Evolutionary conservation across 805 yeast species (phyloP), one percentile per base, ranked within the genome.

Genomic region (Zygotorulaspora sp.): DNA sequence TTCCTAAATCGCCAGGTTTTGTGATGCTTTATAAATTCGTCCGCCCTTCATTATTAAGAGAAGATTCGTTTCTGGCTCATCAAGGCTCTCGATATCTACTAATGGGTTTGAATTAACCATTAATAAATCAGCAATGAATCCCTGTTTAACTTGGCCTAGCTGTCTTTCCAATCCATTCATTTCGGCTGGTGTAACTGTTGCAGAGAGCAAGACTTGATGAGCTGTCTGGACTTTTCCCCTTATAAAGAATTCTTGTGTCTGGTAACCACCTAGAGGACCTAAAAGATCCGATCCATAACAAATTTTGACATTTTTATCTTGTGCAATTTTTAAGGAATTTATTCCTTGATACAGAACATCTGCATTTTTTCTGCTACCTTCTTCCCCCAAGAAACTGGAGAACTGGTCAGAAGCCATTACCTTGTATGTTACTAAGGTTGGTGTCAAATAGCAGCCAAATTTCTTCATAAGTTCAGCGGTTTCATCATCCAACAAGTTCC

Each of bases 61-160:
- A 7, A 43, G 31, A 35, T 43, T 43, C 7, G 40, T 43, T 22
- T 43, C 46, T 3, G 46, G 46, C 21, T 43, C 43, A 31, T 43
- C 46, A 6, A 43, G 23, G 16, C 39, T 21, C 10, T 23, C n/a
- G 11, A 43, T 43, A 35, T 43, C 22, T 16, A 39, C 46, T 14
- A 43, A 27, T 8, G 46, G 46, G 24, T 43, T 43, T 6, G 37
- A 17, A 6, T 39, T 43, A 43, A 43, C 39, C 43, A 43, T 17
- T 14, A 43, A 18, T 19, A 43, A 17, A 22, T 43, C 46, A 10
- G 46, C 46, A 12, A 39, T 30, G 21, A 39, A 43, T 1, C 46
- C 46, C n/a, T 34, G 32, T 24, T 38, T 38, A 11, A 44, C 26
- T 30, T 40, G 45, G n/a, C 48, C 45, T 11, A 44, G 35, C 24